Evolutionary conservation across 2,329 filamentous ascomycete genomes (phyloP), one percentile per base, ranked within the genome.

Genomic region (Verticillium tricorpus): DNA sequence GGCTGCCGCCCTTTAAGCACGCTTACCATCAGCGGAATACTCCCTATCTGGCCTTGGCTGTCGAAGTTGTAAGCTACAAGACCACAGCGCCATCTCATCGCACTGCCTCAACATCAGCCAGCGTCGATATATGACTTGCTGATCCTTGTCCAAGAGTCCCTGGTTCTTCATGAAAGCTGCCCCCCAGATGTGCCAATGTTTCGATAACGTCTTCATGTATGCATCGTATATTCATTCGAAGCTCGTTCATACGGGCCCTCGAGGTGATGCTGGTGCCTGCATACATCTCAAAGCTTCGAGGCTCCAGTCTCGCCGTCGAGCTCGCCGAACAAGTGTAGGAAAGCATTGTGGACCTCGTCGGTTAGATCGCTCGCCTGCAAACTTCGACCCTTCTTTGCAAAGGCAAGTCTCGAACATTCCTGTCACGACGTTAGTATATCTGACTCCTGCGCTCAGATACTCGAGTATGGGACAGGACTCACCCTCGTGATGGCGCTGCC

Each of bases 311-410:
- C 76, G 7, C 69, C 78, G 40, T 84, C 84, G 3, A 84, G 82
- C 67, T 93, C 91, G 0, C 92, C 93, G 71, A 97, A 89, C 19
- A 97, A 74, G 63, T 87, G 87, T 69, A 90, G 74, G 74, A 97
- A 98, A 0, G 93, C 90, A 37, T 80, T 80, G 70, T 96, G 89
- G 11, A 99, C 90, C 76, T 97, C 90, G 19, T 95, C 92, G 0
- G 94, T 97, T 72, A 99, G 77, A 76, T 98, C 95, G 67, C 91
- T 93, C 1, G 95, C 95, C 78, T 98, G 95, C 72, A 99, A 78
- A 71, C 91, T 92, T 66, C 95, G 85, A 1, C 95, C 94, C 70
- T 89, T 91, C 74, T 93, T 91, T 69, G 85, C 82, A 76, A 96
- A 99, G 0, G 95, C 95, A 63, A 93, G 79, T 58, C 92, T 85